These are phyloP conservation scores for Scheffersomyces stipitis DNA, from an alignment of 805 yeast genomes.

Conservation along the genomic window DNA sequence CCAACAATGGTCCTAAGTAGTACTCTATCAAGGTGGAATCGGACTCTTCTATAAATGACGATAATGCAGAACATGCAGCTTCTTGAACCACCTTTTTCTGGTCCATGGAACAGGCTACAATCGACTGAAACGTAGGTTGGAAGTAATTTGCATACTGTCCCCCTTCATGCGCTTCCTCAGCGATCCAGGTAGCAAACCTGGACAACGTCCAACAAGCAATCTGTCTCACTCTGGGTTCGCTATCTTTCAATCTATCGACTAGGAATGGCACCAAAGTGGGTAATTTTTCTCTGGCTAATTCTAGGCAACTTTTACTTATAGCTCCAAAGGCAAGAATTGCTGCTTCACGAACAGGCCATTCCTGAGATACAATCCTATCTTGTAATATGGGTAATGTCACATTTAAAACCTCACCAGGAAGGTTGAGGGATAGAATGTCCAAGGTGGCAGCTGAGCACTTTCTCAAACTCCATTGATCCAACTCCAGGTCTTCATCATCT, in stretches of 20 bases:
- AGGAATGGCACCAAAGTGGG: conserved; percentile 83
- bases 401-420: conserved; percentile 66
- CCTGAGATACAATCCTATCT: conserved; percentile 61
- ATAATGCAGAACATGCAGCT: conserved; percentile 85
- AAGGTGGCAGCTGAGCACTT: conserved; percentile 94
- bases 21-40: conserved; percentile 62
- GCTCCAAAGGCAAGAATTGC: conserved; percentile 95
- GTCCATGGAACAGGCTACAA: conserved; percentile 76
- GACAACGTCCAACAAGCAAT: conserved; percentile 96
- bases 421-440: conserved; percentile 70
- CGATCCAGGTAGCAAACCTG: conserved; percentile 80
- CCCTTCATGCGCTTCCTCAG: conserved; percentile 61
- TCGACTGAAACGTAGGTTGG: conserved; percentile 73
- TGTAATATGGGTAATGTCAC: conserved; percentile 74
- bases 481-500: conserved; percentile 65
- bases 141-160: conserved; percentile 67
- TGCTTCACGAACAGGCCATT: conserved; percentile 93
- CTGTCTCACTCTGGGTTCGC: conserved; percentile 82
- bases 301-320: conserved; percentile 83
- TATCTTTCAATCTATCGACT: conserved; percentile 73
- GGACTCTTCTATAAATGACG: conserved; percentile 77
- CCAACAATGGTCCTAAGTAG: conserved; percentile 63
- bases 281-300: conserved; percentile 64
- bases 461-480: conserved; percentile 84
- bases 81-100: conserved; percentile 91